These are phyloP conservation scores for Metschnikowia dekortorum DNA, from an alignment of 805 yeast species.

Conservation along the genomic window DNA sequence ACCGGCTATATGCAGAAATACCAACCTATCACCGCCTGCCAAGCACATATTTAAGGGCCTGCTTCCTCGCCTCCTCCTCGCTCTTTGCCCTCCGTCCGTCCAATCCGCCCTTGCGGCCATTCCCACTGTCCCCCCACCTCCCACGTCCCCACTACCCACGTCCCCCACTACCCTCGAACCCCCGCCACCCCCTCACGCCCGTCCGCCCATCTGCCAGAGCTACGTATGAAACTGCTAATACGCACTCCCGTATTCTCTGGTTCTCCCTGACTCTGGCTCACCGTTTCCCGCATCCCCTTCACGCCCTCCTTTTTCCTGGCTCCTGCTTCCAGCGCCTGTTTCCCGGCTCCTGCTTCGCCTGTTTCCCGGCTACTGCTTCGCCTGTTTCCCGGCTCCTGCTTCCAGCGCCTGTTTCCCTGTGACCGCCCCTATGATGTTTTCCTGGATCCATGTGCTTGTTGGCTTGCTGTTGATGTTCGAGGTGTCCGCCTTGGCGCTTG, in stretches of 20 bases:
- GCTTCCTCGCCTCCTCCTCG: background rate
- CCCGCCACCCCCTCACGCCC: too few relatives aligned
- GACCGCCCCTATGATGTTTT: background rate
- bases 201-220: background rate
- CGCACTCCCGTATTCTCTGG: background rate
- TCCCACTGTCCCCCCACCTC: too few relatives aligned
- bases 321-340: background rate
- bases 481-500: conserved; percentile 11
- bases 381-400: background rate
- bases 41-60: background rate
- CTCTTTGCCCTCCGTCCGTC: background rate
- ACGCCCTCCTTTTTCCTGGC: background rate
- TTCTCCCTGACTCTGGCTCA: background rate
- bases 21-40: background rate
- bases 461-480: background rate
- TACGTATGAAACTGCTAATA: conserved; percentile 1
- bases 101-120: background rate
- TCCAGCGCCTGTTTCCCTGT: background rate
- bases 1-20: background rate
- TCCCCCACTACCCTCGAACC: too few relatives aligned
- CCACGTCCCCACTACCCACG: too few relatives aligned
- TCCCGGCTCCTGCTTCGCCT: background rate
- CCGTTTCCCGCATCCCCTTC: background rate
- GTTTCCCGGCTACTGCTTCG: background rate
- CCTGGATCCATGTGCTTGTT: background rate